Evolutionary conservation across 108 stramenopile species (phyloP).

Genomic region (Nitzschia inconspicua): DNA sequence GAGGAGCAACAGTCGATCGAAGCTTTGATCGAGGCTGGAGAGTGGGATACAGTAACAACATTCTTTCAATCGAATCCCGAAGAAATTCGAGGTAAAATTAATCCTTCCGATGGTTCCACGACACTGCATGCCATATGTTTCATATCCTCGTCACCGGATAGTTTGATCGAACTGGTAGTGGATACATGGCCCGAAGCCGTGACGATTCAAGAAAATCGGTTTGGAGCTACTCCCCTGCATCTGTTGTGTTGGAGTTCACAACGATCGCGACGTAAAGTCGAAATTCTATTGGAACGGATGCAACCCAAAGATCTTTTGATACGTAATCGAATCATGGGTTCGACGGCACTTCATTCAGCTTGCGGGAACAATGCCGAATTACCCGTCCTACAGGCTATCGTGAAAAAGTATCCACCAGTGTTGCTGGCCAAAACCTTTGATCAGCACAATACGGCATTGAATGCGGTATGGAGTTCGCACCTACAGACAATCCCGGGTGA

Average conservation of each 20-base stretch:
- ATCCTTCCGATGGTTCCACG: conserved; percentile 26
- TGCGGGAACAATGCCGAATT: conserved; percentile 31
- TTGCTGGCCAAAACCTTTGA: conserved; percentile 20
- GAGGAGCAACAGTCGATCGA: not conserved
- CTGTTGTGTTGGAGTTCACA: conserved; percentile 29
- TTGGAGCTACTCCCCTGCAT: conserved; percentile 40
- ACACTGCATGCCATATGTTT: conserved; percentile 27
- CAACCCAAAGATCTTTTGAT: conserved; percentile 24
- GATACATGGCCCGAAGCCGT: conserved; percentile 25
- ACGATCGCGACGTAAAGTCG: conserved; percentile 18
- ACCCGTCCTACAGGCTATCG: conserved; percentile 22
- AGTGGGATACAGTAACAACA: conserved; percentile 25
- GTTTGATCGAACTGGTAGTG: conserved; percentile 20
- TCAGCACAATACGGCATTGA: conserved; percentile 25
- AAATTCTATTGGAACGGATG: conserved; percentile 23
- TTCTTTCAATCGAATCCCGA: conserved; percentile 14
- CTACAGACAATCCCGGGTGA: conserved; percentile 39
- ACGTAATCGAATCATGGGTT: conserved; percentile 32
- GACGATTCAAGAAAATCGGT: conserved; percentile 27
- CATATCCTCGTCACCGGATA: conserved; percentile 11
- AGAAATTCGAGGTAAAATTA: conserved; percentile 8
- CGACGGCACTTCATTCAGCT: conserved; percentile 42
- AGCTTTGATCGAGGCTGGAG: conserved; percentile 15
- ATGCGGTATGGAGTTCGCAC: conserved; percentile 37
- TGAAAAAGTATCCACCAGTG: conserved; percentile 22